phyloP scores from a whole-genome alignment of 208 protist genomes.

The Pavlovales sp. region DNA sequence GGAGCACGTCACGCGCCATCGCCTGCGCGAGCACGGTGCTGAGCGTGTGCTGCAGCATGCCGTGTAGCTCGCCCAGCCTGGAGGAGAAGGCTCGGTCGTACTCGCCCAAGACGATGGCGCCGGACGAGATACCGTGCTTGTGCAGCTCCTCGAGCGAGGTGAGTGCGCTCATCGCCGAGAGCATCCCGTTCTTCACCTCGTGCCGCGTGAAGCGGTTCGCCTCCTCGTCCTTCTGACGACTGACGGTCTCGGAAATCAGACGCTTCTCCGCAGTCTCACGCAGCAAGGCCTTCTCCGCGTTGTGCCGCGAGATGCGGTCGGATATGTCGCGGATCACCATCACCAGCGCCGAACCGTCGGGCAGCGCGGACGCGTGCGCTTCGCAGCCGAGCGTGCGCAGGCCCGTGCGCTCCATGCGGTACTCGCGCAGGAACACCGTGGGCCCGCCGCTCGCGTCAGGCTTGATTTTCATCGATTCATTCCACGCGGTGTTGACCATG shows the following conservation, averaged over 20 bases:
- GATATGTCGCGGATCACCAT: not conserved
- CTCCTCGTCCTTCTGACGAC: conserved; percentile 13
- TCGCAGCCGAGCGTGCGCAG: not conserved
- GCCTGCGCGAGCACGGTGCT: conserved; percentile 1
- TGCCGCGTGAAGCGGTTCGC: conserved; percentile 12
- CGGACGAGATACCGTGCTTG: too few species aligned
- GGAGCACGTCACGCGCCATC: not conserved
- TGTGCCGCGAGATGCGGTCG: not conserved
- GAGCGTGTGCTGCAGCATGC: not conserved
- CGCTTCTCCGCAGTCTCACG: not conserved
- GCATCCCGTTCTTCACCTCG: conserved; percentile 22
- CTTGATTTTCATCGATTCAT: not conserved
- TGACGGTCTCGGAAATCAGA: not conserved
- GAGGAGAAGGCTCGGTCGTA: too few species aligned
- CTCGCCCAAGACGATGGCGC: too few species aligned
- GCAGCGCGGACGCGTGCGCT: not conserved
- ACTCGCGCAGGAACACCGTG: not conserved
- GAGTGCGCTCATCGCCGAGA: not conserved
- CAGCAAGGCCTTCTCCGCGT: not conserved
- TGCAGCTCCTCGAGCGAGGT: not conserved
- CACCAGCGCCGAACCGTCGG: not conserved
- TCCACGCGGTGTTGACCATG: too few species aligned
- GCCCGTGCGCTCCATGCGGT: not conserved
- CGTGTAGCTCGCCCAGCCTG: not conserved
- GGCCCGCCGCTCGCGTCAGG: too few species aligned